Percentiles rank a stretch among this genome's conserved stretches.
These are phyloP conservation scores for Craspedostauros australis DNA, from an alignment of 108 stramenopile genomes.

Conservation along the genomic window DNA sequence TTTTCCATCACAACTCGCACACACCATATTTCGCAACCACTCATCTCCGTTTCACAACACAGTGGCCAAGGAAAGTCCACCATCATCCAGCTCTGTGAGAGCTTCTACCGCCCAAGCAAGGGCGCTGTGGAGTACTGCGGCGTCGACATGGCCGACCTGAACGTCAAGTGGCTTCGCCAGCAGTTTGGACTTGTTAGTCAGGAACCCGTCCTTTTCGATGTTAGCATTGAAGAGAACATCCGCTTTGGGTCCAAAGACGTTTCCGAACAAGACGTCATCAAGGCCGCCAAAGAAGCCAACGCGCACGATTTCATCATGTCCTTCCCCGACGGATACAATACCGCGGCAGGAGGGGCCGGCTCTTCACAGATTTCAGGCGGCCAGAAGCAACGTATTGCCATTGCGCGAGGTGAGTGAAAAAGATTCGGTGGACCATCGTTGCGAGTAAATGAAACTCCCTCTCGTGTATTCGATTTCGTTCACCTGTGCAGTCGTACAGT, in stretches of 20 bases:
- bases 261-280: slow-evolving; percentile 40
- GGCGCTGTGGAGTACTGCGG: slow-evolving; percentile 67
- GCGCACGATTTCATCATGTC: slow-evolving; percentile 62
- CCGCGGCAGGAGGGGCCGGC: slow-evolving; percentile 17
- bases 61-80: slow-evolving; percentile 35
- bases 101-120: slow-evolving; percentile 62
- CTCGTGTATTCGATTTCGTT: background rate
- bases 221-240: slow-evolving; percentile 77
- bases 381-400: slow-evolving; percentile 77
- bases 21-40: too few relatives aligned
- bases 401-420: slow-evolving; percentile 73
- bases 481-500: background rate
- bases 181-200: slow-evolving; percentile 33
- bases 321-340: slow-evolving; percentile 63
- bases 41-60: background rate
- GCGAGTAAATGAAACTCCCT: slow-evolving; percentile 59
- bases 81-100: slow-evolving; percentile 29
- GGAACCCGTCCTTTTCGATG: slow-evolving; percentile 79
- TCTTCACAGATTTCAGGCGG: slow-evolving; percentile 39
- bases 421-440: slow-evolving; percentile 7
- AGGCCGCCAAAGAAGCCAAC: slow-evolving; percentile 75
- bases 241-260: slow-evolving; percentile 47
- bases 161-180: slow-evolving; percentile 60
- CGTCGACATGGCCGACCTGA: slow-evolving; percentile 51
- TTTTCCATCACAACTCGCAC: background rate